phyloP scores from a whole-genome alignment of 495 filamentous ascomycete genomes.

The Aspergillus campestris region DNA sequence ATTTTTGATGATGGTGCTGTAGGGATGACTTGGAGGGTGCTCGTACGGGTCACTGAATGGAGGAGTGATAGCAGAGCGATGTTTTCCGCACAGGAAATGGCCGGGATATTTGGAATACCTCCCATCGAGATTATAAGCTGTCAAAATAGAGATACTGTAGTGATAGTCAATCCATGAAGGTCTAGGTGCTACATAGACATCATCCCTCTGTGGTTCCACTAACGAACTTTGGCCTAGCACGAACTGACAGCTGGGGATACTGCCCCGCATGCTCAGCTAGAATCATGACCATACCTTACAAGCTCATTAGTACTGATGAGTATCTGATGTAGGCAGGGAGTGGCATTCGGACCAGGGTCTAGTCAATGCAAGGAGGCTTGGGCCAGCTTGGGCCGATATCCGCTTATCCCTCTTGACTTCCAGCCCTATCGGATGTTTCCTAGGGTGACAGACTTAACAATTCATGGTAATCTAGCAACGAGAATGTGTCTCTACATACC shows the following conservation, averaged over 20 bases:
- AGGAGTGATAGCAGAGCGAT: conserved; percentile 1
- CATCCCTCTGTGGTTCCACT: not conserved
- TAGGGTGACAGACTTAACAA: too few relatives aligned
- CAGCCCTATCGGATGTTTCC: too few relatives aligned
- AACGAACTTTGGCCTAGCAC: not conserved
- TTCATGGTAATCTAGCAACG: too few relatives aligned
- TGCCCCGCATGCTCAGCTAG: not conserved
- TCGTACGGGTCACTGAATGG: not conserved
- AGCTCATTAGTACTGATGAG: not conserved
- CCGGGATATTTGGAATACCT: not conserved
- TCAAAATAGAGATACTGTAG: not conserved
- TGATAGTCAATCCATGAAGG: not conserved
- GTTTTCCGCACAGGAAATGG: conserved; percentile 1
- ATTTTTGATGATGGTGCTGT: not conserved
- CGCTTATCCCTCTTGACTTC: too few relatives aligned
- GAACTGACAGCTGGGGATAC: not conserved
- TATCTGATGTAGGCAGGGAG: not conserved
- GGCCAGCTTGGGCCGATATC: too few relatives aligned
- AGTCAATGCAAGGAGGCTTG: not conserved
- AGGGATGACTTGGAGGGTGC: not conserved
- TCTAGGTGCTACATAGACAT: not conserved
- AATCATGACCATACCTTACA: not conserved
- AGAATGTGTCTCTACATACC: too few relatives aligned
- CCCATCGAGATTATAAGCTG: not conserved
- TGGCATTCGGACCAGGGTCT: not conserved